Conservation (phyloP, 2,329 filamentous ascomycete genomes). For the Acrocalymma vagum region DNA sequence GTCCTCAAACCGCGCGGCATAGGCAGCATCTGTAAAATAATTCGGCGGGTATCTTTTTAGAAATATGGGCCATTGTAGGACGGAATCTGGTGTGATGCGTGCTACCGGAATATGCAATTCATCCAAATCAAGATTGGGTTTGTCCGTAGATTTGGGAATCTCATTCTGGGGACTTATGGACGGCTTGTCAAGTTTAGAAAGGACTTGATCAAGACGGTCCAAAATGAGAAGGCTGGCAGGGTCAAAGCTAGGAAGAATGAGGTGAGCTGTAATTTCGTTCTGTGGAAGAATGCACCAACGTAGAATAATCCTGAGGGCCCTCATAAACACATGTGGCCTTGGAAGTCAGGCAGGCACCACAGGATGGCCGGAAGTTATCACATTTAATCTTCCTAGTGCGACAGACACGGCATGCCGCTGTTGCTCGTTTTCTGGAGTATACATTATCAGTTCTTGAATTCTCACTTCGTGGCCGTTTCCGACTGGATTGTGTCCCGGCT, state of each 20-base stretch:
- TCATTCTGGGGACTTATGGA: too few species aligned
- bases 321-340: conserved; percentile 1
- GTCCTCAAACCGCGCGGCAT: conserved; percentile 1
- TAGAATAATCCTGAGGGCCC: conserved; percentile 1
- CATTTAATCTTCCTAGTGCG: conserved; percentile 3
- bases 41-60: not conserved
- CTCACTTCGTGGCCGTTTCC: not conserved
- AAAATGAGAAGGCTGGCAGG: conserved; percentile 2
- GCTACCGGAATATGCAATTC: not conserved
- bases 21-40: conserved; percentile 2
- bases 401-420: conserved; percentile 1
- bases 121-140: not conserved
- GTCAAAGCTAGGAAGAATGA: conserved; percentile 1
- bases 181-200: conserved; percentile 1
- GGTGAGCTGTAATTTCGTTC: not conserved
- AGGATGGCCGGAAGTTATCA: conserved; percentile 2
- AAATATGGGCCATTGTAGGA: conserved; percentile 1
- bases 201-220: conserved; percentile 3
- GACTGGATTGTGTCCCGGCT: not conserved
- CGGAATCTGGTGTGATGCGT: conserved; percentile 1
- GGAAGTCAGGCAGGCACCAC: not conserved
- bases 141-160: not conserved
- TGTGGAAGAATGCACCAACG: not conserved
- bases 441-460: conserved; percentile 2
- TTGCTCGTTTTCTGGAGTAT: conserved; percentile 1